A percentile compares a stretch with the other conserved stretches of the same genome.
phyloP scores from a whole-genome alignment of 2,329 filamentous ascomycete species.

The Diaporthe batatas region DNA sequence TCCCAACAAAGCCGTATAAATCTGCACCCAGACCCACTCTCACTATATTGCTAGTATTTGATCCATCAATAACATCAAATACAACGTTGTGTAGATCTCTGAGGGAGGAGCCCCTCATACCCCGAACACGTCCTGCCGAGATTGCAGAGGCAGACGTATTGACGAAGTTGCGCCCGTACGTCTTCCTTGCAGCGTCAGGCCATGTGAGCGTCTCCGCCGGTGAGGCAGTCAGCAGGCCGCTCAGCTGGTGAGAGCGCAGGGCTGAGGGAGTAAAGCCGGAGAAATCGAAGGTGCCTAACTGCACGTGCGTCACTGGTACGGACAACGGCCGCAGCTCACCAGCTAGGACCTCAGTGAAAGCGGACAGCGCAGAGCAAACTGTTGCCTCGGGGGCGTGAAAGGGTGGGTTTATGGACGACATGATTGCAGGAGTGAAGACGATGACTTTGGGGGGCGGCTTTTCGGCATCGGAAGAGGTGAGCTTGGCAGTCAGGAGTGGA shows the following conservation, averaged over 20 bases:
- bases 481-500: conserved; percentile 77
- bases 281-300: conserved; percentile 92
- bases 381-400: conserved; percentile 89
- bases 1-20: conserved; percentile 87
- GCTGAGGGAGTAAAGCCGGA: conserved; percentile 70
- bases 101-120: conserved; percentile 77
- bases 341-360: conserved; percentile 84
- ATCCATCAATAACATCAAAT: conserved; percentile 86
- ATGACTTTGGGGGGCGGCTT: conserved; percentile 76
- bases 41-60: conserved; percentile 72
- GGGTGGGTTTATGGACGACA: conserved; percentile 82
- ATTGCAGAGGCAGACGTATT: conserved; percentile 68
- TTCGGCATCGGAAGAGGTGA: conserved; percentile 63
- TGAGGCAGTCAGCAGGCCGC: conserved; percentile 57
- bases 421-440: conserved; percentile 83
- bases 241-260: conserved; percentile 45
- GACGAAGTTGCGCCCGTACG: conserved; percentile 74
- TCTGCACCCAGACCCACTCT: conserved; percentile 88
- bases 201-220: conserved; percentile 72
- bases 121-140: conserved; percentile 69
- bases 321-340: conserved; percentile 82
- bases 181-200: conserved; percentile 70
- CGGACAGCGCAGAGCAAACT: conserved; percentile 86
- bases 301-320: conserved; percentile 87
- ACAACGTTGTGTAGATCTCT: conserved; percentile 87